Percentiles rank a stretch among this genome's conserved stretches.
phyloP scores from a whole-genome alignment of 768 basidiomycete genomes.

The Kwoniella mangroviensis region DNA sequence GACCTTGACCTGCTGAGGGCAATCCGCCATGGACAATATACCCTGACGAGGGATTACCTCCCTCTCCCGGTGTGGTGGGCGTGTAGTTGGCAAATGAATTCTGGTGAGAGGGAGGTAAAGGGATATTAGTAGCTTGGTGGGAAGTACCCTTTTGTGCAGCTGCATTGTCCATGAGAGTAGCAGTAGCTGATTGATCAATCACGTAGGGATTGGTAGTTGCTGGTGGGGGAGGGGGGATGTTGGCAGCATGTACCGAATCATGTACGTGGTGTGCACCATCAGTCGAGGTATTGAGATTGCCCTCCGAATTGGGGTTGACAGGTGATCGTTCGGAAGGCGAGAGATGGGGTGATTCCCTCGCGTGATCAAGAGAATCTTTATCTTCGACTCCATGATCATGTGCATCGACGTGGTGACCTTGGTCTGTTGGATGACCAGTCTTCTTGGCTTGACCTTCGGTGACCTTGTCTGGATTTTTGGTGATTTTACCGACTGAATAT shows the following conservation, averaged over 20 bases:
- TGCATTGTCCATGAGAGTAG: background rate
- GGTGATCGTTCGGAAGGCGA: background rate
- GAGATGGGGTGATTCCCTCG: background rate
- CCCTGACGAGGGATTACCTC: slow-evolving; percentile 1
- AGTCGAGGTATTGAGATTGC: background rate
- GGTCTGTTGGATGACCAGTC: background rate
- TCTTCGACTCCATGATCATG: background rate
- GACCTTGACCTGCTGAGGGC: background rate
- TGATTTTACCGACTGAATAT: slow-evolving; percentile 21
- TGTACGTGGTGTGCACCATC: background rate
- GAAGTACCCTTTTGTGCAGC: background rate
- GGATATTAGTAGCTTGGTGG: background rate
- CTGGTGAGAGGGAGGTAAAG: slow-evolving; percentile 3
- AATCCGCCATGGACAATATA: slow-evolving; percentile 4
- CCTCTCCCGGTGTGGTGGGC: background rate
- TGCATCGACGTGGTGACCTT: background rate
- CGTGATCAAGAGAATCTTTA: background rate
- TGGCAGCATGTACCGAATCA: background rate
- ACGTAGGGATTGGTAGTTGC: slow-evolving; percentile 1
- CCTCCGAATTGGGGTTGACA: background rate
- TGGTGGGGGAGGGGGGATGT: slow-evolving; percentile 5
- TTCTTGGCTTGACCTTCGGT: slow-evolving; percentile 21
- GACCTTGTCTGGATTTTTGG: slow-evolving; percentile 19
- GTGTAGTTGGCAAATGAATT: slow-evolving; percentile 3
- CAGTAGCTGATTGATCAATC: background rate